Evolutionary conservation across 257 asterid genomes (phyloP).

Genomic region (Nicotiana attenuata): DNA sequence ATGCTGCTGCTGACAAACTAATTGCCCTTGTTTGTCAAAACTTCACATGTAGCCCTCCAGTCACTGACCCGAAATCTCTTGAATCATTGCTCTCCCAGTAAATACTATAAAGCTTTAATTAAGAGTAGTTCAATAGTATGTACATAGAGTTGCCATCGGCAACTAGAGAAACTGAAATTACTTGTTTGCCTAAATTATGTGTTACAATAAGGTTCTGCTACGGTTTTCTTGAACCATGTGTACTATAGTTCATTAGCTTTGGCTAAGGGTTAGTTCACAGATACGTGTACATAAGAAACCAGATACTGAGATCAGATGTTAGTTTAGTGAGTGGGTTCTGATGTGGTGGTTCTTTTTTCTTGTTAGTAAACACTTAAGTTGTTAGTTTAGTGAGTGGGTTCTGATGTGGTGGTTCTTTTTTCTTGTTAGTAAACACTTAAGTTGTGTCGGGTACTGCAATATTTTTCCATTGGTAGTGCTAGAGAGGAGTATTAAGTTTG

Average conservation of each 20-base stretch:
- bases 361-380: too few relatives aligned
- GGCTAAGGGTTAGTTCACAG: not conserved
- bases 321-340: not conserved
- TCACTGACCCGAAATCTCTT: conserved; percentile 42
- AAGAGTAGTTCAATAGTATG: not conserved
- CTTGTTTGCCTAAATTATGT: not conserved
- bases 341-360: too few relatives aligned
- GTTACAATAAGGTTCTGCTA: not conserved
- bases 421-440: too few relatives aligned
- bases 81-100: conserved; percentile 36
- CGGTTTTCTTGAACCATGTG: not conserved
- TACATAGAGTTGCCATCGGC: not conserved
- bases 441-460: too few relatives aligned
- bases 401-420: too few relatives aligned
- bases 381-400: not conserved
- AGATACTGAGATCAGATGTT: not conserved
- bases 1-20: conserved; percentile 31
- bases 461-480: too few relatives aligned
- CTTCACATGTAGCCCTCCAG: conserved; percentile 77
- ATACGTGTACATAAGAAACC: not conserved
- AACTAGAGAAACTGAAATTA: not conserved
- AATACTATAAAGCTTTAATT: not conserved
- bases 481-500: too few relatives aligned
- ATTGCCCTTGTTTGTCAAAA: conserved; percentile 80
- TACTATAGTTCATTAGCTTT: not conserved